phyloP scores from a whole-genome alignment of 2,329 filamentous ascomycete species.

The Nigrograna mackinnonii region DNA sequence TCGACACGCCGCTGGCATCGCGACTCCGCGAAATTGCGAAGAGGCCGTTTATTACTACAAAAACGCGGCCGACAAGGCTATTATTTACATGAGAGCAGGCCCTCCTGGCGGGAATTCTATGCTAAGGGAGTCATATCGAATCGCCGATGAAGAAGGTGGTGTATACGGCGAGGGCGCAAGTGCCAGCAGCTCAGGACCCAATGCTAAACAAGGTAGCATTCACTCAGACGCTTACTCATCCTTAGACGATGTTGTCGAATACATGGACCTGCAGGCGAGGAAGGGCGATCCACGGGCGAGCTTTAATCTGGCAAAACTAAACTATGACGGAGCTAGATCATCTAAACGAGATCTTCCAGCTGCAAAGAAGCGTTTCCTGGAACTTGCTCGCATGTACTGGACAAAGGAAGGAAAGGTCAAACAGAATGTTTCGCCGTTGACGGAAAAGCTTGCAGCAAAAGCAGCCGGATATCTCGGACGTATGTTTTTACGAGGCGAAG shows the following conservation, averaged over 20 bases:
- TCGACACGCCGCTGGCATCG: constrained; percentile 82
- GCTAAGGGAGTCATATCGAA: constrained; percentile 76
- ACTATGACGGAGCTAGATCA: constrained; percentile 83
- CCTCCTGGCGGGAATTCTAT: constrained; percentile 85
- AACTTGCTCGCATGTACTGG: constrained; percentile 83
- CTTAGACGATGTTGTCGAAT: constrained; percentile 92
- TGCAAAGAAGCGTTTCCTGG: constrained; percentile 80
- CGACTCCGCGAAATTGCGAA: constrained; percentile 83
- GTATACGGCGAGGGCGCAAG: constrained; percentile 96
- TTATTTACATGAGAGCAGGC: constrained; percentile 83
- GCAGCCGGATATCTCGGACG: constrained; percentile 85
- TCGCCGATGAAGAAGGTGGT: constrained; percentile 88
- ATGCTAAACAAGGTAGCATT: constrained; percentile 73
- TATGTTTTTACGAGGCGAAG: constrained; percentile 89
- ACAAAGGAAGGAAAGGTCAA: constrained; percentile 73
- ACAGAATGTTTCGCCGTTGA: constrained; percentile 68
- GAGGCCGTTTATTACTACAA: constrained; percentile 88
- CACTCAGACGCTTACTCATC: constrained; percentile 83
- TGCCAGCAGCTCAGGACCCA: constrained; percentile 80
- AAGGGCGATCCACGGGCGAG: constrained; percentile 89
- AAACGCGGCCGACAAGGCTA: constrained; percentile 88
- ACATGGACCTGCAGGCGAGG: constrained; percentile 84
- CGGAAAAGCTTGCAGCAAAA: constrained; percentile 80
- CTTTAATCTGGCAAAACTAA: constrained; percentile 80
- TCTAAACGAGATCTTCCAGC: constrained; percentile 73